Base-by-base conservation (phyloP, 73 alveolate genomes). In the Paraurostyla sp. region DNA sequence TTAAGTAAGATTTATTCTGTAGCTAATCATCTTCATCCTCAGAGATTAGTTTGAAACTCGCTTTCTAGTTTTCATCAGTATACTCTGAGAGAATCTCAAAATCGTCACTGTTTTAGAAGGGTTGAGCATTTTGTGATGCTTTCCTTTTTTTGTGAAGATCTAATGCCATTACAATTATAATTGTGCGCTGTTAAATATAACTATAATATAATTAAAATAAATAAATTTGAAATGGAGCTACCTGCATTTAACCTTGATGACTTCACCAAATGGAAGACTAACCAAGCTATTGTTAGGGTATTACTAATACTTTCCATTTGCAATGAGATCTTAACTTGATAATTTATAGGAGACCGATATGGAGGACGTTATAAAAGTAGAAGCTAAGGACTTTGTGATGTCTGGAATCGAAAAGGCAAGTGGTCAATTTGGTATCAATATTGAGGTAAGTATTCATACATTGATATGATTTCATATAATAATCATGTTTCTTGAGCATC, bases 351-450 rank as follows among this genome's bases (percentile, higher is more conserved):
- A 88, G 43, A 59, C 88, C 54, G 94, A 88, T 78, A 88, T 88
- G 94, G 94, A 80, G 4, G 94, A 88, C 0, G 42, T 22, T 33
- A 76, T 75, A 54, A 65, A 42, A 49, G 56, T 49, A 27, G 96
- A 91, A 57, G 93, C 92, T 22, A 84, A 73, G 83, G 96, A 91
- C 3, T n/a, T 51, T 20, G 85, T 91, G 33, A 59, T 48, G 18
- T 45, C 89, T 11, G 93, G 90, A 16, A 85, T 91, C 78, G 96
- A 91, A 75, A 91, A 91, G 78, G 83, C 83, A 22, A 16, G 87
- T 6, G 91, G 91, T n/a, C 87, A 84, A 42, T 13, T 27, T 1
- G 96, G 96, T 50, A 49, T 91, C 60, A 85, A 85, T 83, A 43
- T 73, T 29, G 93, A 91, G 75, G 90, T 52, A 54, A 57, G 88